These are phyloP conservation scores for Daldinia grandis DNA, from an alignment of 495 filamentous ascomycete genomes.

Conservation along the genomic window DNA sequence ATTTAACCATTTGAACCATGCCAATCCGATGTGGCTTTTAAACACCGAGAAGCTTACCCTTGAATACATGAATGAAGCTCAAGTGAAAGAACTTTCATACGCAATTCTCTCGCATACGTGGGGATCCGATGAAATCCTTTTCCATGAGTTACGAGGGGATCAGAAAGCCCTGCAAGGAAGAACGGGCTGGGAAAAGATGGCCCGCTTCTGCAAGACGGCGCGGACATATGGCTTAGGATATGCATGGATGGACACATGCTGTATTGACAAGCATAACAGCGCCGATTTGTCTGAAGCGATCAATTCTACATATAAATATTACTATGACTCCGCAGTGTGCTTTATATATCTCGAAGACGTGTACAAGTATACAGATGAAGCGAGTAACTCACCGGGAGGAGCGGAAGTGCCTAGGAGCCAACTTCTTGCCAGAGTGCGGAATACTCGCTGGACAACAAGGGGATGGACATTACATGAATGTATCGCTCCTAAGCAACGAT, in stretches of 20 bases:
- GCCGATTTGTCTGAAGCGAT: constrained; percentile 31
- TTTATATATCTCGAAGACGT: constrained; percentile 39
- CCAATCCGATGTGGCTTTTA: constrained; percentile 28
- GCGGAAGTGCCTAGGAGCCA: neutral
- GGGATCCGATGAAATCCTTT: constrained; percentile 43
- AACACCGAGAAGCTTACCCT: constrained; percentile 15
- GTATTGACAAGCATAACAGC: constrained; percentile 39
- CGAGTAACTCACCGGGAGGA: neutral
- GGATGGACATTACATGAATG: constrained; percentile 38
- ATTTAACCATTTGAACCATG: no score
- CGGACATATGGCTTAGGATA: constrained; percentile 13
- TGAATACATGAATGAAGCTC: constrained; percentile 2
- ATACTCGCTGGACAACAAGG: constrained; percentile 17
- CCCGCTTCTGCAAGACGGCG: constrained; percentile 2
- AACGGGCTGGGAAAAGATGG: constrained; percentile 24
- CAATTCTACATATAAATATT: constrained; percentile 40
- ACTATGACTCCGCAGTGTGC: constrained; percentile 36
- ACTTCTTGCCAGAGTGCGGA: neutral
- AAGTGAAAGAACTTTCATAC: constrained; percentile 21
- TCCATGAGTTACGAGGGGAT: constrained; percentile 31
- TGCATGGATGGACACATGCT: constrained; percentile 44
- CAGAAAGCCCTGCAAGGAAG: neutral
- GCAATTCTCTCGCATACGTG: constrained; percentile 50
- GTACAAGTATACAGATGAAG: neutral
- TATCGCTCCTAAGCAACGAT: constrained; percentile 3